Conservation (phyloP, 176 grass and related monocot genomes). For the Dendrocalamus sinicus region DNA sequence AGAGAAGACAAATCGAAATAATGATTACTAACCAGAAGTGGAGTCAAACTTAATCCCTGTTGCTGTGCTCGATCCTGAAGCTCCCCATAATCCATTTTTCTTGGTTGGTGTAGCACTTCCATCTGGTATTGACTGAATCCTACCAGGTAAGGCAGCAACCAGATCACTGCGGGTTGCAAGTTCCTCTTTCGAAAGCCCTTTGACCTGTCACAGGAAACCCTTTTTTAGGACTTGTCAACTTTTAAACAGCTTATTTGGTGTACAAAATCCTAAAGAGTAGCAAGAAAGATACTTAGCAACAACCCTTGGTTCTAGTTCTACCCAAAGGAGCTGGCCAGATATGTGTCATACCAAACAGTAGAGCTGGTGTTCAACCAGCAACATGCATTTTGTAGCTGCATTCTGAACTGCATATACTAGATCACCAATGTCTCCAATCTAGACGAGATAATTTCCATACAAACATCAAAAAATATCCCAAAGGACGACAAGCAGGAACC, state of each 20-base stretch:
- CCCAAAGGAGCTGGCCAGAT: not conserved
- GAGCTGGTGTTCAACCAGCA: not conserved
- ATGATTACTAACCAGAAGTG: conserved; percentile 44
- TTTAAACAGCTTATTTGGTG: not conserved
- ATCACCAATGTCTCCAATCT: not conserved
- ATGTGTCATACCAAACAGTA: not conserved
- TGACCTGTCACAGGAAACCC: conserved; percentile 44
- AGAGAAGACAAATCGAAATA: not conserved
- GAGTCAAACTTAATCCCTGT: conserved; percentile 67
- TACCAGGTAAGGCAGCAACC: conserved; percentile 61
- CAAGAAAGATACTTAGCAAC: not conserved
- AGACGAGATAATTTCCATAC: not conserved
- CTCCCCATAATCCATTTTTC: conserved; percentile 51
- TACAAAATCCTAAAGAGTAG: not conserved
- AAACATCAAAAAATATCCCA: not conserved
- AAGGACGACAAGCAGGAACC: not conserved
- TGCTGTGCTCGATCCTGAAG: conserved; percentile 52
- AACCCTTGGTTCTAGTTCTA: not conserved
- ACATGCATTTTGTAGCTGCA: not conserved
- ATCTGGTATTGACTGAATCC: conserved; percentile 69
- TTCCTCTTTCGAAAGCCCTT: conserved; percentile 69
- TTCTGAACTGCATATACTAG: not conserved
- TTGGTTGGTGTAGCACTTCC: conserved; percentile 52
- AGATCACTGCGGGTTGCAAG: conserved; percentile 51
- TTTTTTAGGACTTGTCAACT: not conserved